Conservation (phyloP, 202 grass and related monocot genomes). For the Panicum hallii region DNA sequence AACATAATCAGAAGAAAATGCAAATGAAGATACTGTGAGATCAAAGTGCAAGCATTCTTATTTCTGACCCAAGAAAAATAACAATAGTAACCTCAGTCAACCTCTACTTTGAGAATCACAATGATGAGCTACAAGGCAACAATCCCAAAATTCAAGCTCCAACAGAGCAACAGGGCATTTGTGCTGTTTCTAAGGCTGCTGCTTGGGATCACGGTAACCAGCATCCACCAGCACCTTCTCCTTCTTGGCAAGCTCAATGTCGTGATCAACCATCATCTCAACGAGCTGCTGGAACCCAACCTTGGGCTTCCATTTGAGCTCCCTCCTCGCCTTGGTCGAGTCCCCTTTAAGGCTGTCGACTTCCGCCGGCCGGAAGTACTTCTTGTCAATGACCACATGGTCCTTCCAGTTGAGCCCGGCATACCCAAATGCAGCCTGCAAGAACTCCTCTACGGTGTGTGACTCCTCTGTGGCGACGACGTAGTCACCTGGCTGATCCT, state of each 20-base stretch:
- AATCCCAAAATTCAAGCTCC: neutral
- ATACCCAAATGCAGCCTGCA: slow-evolving; percentile 79
- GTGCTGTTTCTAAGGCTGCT: slow-evolving; percentile 69
- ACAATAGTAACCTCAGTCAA: slow-evolving; percentile 30
- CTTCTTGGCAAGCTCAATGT: slow-evolving; percentile 86
- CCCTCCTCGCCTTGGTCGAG: slow-evolving; percentile 66
- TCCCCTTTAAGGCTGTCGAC: slow-evolving; percentile 91
- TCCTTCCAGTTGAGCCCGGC: slow-evolving; percentile 90
- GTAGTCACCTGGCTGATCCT: slow-evolving; percentile 83
- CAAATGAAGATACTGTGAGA: slow-evolving; percentile 36
- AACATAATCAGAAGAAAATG: neutral
- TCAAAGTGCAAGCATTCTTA: slow-evolving; percentile 48
- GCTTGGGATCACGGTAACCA: slow-evolving; percentile 82
- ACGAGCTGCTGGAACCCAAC: slow-evolving; percentile 89
- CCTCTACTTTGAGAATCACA: slow-evolving; percentile 30
- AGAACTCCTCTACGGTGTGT: slow-evolving; percentile 86
- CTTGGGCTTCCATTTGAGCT: slow-evolving; percentile 87
- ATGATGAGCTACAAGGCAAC: slow-evolving; percentile 36
- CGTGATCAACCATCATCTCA: slow-evolving; percentile 92
- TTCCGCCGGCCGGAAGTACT: slow-evolving; percentile 92
- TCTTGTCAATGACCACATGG: slow-evolving; percentile 88
- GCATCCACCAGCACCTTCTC: slow-evolving; percentile 95
- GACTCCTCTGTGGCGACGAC: slow-evolving; percentile 90
- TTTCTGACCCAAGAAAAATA: slow-evolving; percentile 37
- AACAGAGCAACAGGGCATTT: neutral